phyloP scores from a whole-genome alignment of 148 eudicot genomes.

The Persicaria maculosa region DNA sequence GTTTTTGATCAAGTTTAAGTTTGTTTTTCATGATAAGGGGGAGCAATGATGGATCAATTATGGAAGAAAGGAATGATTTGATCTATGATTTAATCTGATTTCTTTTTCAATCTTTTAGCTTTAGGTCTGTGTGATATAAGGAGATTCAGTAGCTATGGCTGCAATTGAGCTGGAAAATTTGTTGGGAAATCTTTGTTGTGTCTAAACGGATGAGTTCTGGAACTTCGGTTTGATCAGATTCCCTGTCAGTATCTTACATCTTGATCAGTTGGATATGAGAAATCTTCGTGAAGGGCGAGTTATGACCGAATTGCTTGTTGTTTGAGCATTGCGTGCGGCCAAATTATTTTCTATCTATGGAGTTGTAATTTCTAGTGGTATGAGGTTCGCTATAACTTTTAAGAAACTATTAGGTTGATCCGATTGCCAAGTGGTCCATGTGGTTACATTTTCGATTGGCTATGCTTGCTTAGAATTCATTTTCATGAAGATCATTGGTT shows the following conservation, averaged over 20 bases:
- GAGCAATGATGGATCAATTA: not conserved
- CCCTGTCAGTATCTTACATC: not conserved
- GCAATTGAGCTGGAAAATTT: slow-evolving; percentile 5
- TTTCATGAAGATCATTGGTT: not conserved
- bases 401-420: not conserved
- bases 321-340: not conserved
- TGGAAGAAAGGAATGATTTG: not conserved
- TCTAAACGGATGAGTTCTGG: not conserved
- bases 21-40: not conserved
- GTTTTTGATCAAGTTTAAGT: too few species aligned
- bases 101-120: not conserved
- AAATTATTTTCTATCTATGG: not conserved
- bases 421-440: slow-evolving; percentile 1
- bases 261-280: not conserved
- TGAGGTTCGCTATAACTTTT: not conserved
- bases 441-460: not conserved
- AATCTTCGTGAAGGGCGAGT: not conserved
- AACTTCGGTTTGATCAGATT: not conserved
- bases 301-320: not conserved
- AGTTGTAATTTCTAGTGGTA: not conserved
- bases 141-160: not conserved
- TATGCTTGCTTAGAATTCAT: not conserved
- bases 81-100: not conserved
- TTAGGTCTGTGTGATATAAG: not conserved
- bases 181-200: not conserved